Conservation (phyloP, 306 rosid species). For the Prunus padus region DNA sequence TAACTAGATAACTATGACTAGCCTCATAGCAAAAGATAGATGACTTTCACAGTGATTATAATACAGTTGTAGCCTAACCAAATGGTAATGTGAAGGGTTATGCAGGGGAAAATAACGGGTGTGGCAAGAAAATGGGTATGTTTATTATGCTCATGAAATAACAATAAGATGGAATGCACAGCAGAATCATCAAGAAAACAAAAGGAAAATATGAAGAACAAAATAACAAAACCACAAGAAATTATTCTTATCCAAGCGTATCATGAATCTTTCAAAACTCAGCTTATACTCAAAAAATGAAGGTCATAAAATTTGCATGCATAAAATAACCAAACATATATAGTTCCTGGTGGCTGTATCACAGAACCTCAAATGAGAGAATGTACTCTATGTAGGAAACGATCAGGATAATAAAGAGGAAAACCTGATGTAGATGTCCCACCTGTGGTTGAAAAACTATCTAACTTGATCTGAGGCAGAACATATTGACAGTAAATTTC, state of each 20-base stretch:
- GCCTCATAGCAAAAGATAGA: not conserved
- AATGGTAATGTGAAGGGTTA: not conserved
- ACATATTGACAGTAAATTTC: not conserved
- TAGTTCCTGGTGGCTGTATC: not conserved
- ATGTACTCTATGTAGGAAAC: not conserved
- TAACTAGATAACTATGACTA: not conserved
- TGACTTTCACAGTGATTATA: not conserved
- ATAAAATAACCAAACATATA: too few species aligned
- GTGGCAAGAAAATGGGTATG: not conserved
- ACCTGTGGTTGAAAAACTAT: not conserved
- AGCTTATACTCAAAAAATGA: not conserved
- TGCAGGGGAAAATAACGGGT: constrained; percentile 2
- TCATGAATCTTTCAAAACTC: not conserved
- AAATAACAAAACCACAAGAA: not conserved
- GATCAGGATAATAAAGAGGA: constrained; percentile 6
- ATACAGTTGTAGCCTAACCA: not conserved
- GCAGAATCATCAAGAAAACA: not conserved
- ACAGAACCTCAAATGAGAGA: not conserved
- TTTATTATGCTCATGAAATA: not conserved
- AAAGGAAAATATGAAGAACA: too few species aligned
- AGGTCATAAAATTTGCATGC: not conserved
- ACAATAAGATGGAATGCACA: not conserved
- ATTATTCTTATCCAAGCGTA: not conserved
- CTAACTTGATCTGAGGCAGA: constrained; percentile 13
- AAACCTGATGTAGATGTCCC: constrained; percentile 7